phyloP scores from a whole-genome alignment of 495 filamentous ascomycete genomes.

The Recurvomyces mirabilis region DNA sequence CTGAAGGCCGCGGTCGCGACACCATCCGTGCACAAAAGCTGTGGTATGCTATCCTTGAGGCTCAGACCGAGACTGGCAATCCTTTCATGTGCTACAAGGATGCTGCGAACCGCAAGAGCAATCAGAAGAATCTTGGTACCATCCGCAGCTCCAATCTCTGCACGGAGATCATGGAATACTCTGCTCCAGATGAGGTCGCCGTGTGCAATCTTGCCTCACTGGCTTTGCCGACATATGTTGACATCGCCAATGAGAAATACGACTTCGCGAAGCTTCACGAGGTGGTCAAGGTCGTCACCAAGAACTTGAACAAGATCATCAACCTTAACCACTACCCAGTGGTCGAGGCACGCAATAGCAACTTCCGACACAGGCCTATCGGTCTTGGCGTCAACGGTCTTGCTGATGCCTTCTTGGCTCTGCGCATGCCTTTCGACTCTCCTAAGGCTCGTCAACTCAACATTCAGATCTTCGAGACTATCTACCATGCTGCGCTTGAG shows the following conservation, averaged over 20 bases:
- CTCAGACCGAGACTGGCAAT: constrained; percentile 96
- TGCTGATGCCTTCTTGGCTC: constrained; percentile 95
- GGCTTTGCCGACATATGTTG: constrained; percentile 79
- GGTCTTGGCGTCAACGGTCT: constrained; percentile 96
- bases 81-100: constrained; percentile 99
- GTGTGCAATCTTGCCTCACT: constrained; percentile 96
- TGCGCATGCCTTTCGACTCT: constrained; percentile 94
- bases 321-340: constrained; percentile 97
- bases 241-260: constrained; percentile 67
- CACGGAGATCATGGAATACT: constrained; percentile 98
- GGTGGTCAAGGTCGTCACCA: constrained; percentile 76
- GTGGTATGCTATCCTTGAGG: constrained; percentile 95
- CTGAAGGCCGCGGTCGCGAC: constrained; percentile 74
- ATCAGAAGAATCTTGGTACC: constrained; percentile 97
- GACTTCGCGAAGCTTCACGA: constrained; percentile 95
- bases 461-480: constrained; percentile 98
- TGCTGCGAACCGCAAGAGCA: constrained; percentile 94
- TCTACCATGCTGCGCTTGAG: constrained; percentile 91
- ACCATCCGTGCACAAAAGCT: constrained; percentile 96
- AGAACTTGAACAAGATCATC: constrained; percentile 95
- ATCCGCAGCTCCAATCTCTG: constrained; percentile 98
- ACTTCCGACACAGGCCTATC: constrained; percentile 89
- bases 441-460: constrained; percentile 85
- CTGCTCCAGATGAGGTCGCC: constrained; percentile 90
- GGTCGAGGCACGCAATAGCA: constrained; percentile 80